Evolutionary conservation across 495 filamentous ascomycete species (phyloP), one percentile per base, ranked within the genome.

Genomic region (Penicillium crystallinum): DNA sequence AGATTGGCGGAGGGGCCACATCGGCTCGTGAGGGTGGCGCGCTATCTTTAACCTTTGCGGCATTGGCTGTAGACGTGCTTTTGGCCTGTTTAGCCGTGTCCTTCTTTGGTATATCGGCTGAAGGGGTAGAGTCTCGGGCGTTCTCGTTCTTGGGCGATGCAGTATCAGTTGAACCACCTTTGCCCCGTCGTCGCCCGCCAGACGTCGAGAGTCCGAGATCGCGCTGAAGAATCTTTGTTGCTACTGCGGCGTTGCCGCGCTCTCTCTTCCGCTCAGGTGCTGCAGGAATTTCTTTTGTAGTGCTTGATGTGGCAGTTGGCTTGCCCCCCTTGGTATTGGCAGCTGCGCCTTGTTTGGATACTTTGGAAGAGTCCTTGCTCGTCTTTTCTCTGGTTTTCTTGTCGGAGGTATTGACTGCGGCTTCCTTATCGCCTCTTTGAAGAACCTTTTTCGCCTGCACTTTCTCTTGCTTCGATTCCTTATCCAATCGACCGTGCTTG

Each of bases 201-300:
- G 81, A 79, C 6, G 81, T 78, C 38, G 82, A 81, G n/a, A 97
- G 77, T 15, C 92, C 93, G 15, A 96, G 75, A 67, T 97, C 93
- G 14, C 91, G 84, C 59, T 96, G 90, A 19, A 97, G 69, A 52
- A 97, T 96, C 39, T 85, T 84, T 15, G 90, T 89, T 5, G 90
- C 91, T 21, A 80, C 85, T 25, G 84, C 80, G 31, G 82, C 85
- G 55, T 81, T 88, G 8, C 87, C 88, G 53, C 90, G 81, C 58
- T 86, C 83, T 23, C 81, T 68, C 49, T 78, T 81, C 39, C 76
- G 76, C 49, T 81, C 78, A 10, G 73, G 55, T 6, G 66, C 58
- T 6, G 69, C 56, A 27, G 66, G 33, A n/a, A 57, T 38, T 31
- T 67, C 68, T 46, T 71, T 74, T 2, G 61, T 50, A 27, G 74